Percentiles rank a stretch among this genome's conserved stretches.
These are phyloP conservation scores for Gamarada debralockiae DNA, from an alignment of 495 filamentous ascomycete genomes.

Conservation along the genomic window DNA sequence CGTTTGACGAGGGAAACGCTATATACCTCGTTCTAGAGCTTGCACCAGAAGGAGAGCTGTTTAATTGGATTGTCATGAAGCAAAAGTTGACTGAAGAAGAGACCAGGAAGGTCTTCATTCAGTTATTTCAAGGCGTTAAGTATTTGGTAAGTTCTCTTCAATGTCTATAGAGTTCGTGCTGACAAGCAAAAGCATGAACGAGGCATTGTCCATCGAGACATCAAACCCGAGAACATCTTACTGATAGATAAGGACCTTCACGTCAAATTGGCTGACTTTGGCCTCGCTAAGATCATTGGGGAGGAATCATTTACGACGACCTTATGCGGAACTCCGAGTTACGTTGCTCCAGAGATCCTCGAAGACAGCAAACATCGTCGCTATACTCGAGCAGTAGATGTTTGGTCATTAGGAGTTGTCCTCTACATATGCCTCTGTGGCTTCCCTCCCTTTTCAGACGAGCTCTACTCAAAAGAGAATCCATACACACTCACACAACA, in stretches of 20 bases:
- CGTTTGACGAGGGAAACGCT: constrained; percentile 85
- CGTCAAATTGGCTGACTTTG: constrained; percentile 96
- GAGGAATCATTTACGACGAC: constrained; percentile 98
- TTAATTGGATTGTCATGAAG: constrained; percentile 89
- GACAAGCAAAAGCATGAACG: constrained; percentile 73
- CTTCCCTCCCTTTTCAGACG: constrained; percentile 95
- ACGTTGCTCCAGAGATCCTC: constrained; percentile 95
- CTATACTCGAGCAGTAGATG: constrained; percentile 93
- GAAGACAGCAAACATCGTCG: constrained; percentile 70
- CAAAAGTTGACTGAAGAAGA: constrained; percentile 82
- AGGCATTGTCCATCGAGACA: constrained; percentile 95
- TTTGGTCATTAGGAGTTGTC: constrained; percentile 98
- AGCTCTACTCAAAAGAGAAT: constrained; percentile 71
- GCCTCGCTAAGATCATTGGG: constrained; percentile 96
- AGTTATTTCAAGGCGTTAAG: constrained; percentile 90
- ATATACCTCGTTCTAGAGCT: constrained; percentile 93
- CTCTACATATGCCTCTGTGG: constrained; percentile 98
- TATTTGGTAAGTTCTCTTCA: constrained; percentile 68
- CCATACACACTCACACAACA: constrained; percentile 87
- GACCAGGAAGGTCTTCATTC: constrained; percentile 79
- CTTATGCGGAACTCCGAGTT: constrained; percentile 91
- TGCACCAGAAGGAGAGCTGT: constrained; percentile 88
- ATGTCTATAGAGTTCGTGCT: not conserved
- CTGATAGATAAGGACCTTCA: constrained; percentile 76
- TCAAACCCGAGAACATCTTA: constrained; percentile 98